Evolutionary conservation across 345 rosid species (phyloP), one percentile per base, ranked within the genome.

Genomic region (Murraya koenigii): DNA sequence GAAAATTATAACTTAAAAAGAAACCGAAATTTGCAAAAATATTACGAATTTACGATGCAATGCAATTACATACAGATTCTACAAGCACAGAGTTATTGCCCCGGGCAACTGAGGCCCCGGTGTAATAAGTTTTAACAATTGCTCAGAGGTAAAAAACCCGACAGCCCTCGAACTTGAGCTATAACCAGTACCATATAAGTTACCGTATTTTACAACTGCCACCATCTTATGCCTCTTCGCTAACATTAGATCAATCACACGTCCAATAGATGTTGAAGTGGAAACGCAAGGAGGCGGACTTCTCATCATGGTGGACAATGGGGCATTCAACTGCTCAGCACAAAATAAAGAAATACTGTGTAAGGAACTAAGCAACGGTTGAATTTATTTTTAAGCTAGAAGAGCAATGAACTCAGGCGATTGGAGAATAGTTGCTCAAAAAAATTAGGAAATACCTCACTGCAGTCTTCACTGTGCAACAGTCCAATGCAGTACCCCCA

Each of bases 381-480:
- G 68, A 33, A 33, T 63, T 63, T 63, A 55, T 35, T 56, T 71
- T 38, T 30, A 44, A 26, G 54, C 38, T 36, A 30, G 32, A 25
- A 20, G 60, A 41, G 56, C 26, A 33, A 58, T 15, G 6, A 55
- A 25, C 4, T 13, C 36, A 35, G 49, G 35, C 28, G 28, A 33
- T 32, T 22, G 30, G 5, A 38, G 6, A 73, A 14, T n/a, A 25
- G 72, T 25, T 55, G 65, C 28, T 36, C 8, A 20, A 59, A 78
- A 56, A 49, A 10, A 59, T 19, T 33, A 63, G 17, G 65, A 72
- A 78, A 38, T 75, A 91, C 95, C 88, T 90, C 88, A 55, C 11
- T 80, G 86, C 94, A 93, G 77, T 91, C 95, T 78, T 90, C 90
- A 15, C 90, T 88, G 78, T 93, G 92, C 92, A 91, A 81, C 35